A percentile compares a stretch with the other conserved stretches of the same genome.
Evolutionary conservation across 495 filamentous ascomycete genomes (phyloP).

Genomic region (Rusavskia elegans): DNA sequence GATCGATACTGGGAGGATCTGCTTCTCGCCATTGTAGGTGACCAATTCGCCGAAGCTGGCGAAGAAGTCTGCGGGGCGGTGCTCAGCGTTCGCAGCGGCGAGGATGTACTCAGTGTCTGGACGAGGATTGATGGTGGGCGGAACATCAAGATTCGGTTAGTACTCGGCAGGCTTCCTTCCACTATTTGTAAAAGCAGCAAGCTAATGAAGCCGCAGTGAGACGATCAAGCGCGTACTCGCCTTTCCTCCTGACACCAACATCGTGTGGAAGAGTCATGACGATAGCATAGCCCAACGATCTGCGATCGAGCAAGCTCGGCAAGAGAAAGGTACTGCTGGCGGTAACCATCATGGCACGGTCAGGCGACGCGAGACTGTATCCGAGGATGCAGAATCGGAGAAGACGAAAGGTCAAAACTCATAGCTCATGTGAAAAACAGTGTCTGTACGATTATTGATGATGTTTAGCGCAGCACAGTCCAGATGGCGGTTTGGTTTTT

Average conservation of each 20-base stretch:
- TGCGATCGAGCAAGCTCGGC: conserved; percentile 66
- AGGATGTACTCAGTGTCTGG: conserved; percentile 97
- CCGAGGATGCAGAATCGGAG: conserved; percentile 29
- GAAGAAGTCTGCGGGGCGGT: conserved; percentile 94
- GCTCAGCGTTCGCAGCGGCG: conserved; percentile 82
- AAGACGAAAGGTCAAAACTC: conserved; percentile 23
- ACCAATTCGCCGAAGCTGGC: conserved; percentile 85
- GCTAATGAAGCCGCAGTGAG: conserved; percentile 40
- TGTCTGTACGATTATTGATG: conserved; percentile 13
- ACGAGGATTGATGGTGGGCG: conserved; percentile 79
- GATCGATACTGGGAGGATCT: conserved; percentile 98
- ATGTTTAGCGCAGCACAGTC: conserved; percentile 7
- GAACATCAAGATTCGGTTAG: conserved; percentile 92
- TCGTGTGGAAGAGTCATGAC: conserved; percentile 88
- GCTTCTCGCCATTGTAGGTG: conserved; percentile 76
- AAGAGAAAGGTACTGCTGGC: conserved; percentile 47
- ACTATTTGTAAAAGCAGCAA: background rate
- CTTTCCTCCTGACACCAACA: conserved; percentile 74
- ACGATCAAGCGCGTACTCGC: conserved; percentile 77
- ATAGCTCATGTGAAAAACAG: background rate
- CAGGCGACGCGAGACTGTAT: conserved; percentile 29
- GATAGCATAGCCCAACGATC: conserved; percentile 66
- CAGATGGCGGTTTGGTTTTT: conserved; percentile 8
- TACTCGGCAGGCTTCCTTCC: background rate
- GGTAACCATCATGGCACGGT: conserved; percentile 27